Conservation (phyloP, 2,329 filamentous ascomycete species). For the Talaromyces atroroseus region DNA sequence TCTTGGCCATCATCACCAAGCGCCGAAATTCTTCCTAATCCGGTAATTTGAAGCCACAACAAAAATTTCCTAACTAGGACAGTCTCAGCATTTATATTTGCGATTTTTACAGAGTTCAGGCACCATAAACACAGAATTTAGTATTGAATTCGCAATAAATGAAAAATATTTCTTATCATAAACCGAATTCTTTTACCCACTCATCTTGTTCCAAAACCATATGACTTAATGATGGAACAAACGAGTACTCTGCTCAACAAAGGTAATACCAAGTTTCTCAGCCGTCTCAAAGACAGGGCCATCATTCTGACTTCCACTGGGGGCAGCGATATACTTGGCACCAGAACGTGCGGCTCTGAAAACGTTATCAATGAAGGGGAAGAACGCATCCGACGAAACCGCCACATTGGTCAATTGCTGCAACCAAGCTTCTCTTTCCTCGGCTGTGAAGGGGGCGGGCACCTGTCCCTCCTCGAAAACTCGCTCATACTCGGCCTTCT, state of each 20-base stretch:
- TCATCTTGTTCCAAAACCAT: background rate
- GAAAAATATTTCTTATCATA: too few species aligned
- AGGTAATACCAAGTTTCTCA: conserved; percentile 85
- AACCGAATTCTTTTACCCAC: too few species aligned
- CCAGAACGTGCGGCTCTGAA: conserved; percentile 85
- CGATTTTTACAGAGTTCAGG: too few species aligned
- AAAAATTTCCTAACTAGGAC: too few species aligned
- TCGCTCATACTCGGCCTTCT: conserved; percentile 79
- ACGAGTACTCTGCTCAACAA: conserved; percentile 89
- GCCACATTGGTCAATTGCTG: conserved; percentile 69
- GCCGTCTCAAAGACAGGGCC: conserved; percentile 65
- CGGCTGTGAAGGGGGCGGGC: conserved; percentile 70
- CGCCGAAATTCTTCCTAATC: too few species aligned
- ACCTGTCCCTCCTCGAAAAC: conserved; percentile 91
- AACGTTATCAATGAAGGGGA: conserved; percentile 98
- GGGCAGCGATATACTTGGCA: conserved; percentile 92
- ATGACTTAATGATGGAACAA: conserved; percentile 81
- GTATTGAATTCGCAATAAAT: too few species aligned
- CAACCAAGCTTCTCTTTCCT: conserved; percentile 84
- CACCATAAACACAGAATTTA: too few species aligned
- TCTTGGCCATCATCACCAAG: too few species aligned
- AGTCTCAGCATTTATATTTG: too few species aligned
- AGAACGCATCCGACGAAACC: conserved; percentile 93
- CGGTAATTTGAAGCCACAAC: too few species aligned
- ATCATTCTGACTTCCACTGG: conserved; percentile 63